phyloP scores from a whole-genome alignment of 192 early-diverging fungal species.

The Linnemannia zychae region DNA sequence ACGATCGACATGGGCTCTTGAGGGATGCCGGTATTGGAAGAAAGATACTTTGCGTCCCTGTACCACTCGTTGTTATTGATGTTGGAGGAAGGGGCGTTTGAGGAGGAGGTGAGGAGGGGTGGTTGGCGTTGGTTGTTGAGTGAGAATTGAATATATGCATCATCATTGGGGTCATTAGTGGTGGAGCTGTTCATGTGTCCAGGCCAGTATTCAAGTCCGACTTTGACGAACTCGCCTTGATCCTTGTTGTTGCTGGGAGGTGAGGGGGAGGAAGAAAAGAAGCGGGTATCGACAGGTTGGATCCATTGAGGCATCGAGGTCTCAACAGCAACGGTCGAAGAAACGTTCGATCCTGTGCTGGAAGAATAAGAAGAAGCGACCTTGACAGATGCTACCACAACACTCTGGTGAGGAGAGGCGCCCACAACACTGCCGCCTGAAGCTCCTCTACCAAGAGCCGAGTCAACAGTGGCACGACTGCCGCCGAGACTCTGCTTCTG shows the following conservation, averaged over 20 bases:
- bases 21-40: conserved; percentile 57
- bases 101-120: conserved; percentile 34
- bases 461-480: neutral
- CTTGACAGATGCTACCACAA: neutral
- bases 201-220: neutral
- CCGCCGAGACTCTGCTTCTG: neutral
- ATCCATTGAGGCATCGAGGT: conserved; percentile 57
- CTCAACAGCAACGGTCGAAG: neutral
- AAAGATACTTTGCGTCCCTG: conserved; percentile 24
- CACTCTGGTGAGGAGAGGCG: neutral
- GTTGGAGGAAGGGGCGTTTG: neutral
- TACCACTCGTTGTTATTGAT: neutral
- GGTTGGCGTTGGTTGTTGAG: neutral
- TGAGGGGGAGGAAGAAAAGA: conserved; percentile 60
- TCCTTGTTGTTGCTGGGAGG: neutral
- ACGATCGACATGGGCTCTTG: conserved; percentile 75
- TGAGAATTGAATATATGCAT: conserved; percentile 9
- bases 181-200: neutral
- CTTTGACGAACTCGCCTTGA: neutral
- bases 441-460: neutral
- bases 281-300: conserved; percentile 53
- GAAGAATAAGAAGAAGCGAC: neutral
- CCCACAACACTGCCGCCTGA: neutral
- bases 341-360: neutral
- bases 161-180: neutral